Conservation (phyloP, 2,329 filamentous ascomycete species). For the Aureobasidium sp. region DNA sequence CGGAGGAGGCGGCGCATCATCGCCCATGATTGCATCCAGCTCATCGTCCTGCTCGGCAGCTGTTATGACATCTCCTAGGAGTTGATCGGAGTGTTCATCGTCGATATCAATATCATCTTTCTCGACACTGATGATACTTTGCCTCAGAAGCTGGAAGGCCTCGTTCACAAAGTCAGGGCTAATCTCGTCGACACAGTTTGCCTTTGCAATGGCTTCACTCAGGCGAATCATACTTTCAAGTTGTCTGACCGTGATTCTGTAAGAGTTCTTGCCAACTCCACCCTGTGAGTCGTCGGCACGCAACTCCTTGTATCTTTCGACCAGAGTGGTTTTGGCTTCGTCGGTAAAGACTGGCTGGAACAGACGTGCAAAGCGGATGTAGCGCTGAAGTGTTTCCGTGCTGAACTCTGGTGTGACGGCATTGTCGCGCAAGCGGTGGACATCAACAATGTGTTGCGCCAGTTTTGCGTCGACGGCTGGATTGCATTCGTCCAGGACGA, state of each 20-base stretch:
- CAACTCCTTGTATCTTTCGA: constrained; percentile 92
- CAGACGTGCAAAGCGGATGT: constrained; percentile 91
- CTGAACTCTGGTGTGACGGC: constrained; percentile 89
- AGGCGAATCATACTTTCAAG: constrained; percentile 92
- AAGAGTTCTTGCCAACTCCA: constrained; percentile 87
- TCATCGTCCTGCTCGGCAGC: constrained; percentile 40
- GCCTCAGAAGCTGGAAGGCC: constrained; percentile 80
- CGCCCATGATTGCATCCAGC: constrained; percentile 26
- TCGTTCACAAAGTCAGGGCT: constrained; percentile 78
- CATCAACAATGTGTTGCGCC: constrained; percentile 86
- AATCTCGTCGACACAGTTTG: constrained; percentile 90
- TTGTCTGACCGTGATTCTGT: constrained; percentile 94
- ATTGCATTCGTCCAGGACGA: constrained; percentile 94
- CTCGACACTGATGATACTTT: constrained; percentile 96
- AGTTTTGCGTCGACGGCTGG: constrained; percentile 83
- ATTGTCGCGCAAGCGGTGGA: constrained; percentile 87
- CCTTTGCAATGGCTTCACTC: constrained; percentile 96
- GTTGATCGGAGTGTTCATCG: constrained; percentile 50
- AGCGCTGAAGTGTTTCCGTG: constrained; percentile 92
- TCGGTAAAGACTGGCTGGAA: constrained; percentile 90
- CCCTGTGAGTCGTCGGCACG: constrained; percentile 89
- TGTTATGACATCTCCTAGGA: constrained; percentile 25
- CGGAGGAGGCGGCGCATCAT: constrained; percentile 28
- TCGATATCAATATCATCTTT: constrained; percentile 96
- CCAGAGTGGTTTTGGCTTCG: constrained; percentile 75